These are phyloP conservation scores for Boletus rubescentipes DNA, from an alignment of 768 basidiomycete genomes.

Conservation along the genomic window DNA sequence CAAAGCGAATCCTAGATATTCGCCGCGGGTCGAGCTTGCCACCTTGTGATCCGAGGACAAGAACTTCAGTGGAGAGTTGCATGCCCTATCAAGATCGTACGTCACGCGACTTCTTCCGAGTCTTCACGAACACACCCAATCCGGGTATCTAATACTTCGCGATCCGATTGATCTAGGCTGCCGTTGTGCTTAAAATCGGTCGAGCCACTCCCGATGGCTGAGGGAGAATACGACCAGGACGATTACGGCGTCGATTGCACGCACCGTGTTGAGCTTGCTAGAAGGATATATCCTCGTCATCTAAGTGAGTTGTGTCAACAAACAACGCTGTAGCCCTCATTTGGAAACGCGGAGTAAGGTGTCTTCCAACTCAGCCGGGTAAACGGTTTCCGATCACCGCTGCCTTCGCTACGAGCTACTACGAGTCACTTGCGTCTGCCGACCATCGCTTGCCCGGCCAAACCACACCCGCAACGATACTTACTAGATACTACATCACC, in stretches of 20 bases:
- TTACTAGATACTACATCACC: too few species aligned
- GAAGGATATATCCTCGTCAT: neutral
- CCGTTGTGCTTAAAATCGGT: neutral
- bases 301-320: neutral
- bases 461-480: neutral
- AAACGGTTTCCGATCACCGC: too few species aligned
- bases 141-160: too few species aligned
- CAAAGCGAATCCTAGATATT: neutral
- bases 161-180: neutral
- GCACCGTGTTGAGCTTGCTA: neutral
- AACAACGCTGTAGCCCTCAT: neutral
- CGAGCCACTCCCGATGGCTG: too few species aligned
- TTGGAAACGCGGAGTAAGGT: too few species aligned
- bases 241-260: neutral
- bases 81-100: neutral
- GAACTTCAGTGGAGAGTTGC: neutral
- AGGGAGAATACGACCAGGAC: too few species aligned
- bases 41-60: slow-evolving; percentile 3
- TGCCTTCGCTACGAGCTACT: too few species aligned
- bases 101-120: neutral
- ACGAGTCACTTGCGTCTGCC: too few species aligned
- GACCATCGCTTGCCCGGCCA: neutral
- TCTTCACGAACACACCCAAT: too few species aligned
- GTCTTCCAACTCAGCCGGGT: too few species aligned
- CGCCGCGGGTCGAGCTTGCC: neutral